These are phyloP conservation scores for Mycena chlorophos DNA, from an alignment of 768 basidiomycete genomes.

Conservation along the genomic window DNA sequence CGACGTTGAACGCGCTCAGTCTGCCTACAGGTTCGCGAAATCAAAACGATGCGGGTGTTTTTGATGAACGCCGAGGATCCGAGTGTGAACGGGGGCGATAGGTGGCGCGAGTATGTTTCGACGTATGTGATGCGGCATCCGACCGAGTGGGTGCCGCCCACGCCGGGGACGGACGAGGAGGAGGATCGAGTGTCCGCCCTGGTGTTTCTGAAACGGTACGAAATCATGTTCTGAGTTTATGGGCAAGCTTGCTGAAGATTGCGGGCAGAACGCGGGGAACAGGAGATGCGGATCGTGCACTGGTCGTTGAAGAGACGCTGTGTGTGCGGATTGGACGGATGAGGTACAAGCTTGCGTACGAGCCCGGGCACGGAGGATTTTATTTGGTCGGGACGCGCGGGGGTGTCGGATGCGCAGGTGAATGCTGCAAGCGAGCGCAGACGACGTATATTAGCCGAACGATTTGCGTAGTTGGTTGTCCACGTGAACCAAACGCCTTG, in stretches of 20 bases:
- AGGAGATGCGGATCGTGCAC: constrained; percentile 42
- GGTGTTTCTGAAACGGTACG: constrained; percentile 64
- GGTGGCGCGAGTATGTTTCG: constrained; percentile 76
- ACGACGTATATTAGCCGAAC: constrained; percentile 13
- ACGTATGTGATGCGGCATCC: constrained; percentile 70
- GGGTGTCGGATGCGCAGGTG: constrained; percentile 12
- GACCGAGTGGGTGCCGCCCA: constrained; percentile 66
- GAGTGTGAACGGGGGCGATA: constrained; percentile 59
- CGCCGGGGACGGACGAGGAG: constrained; percentile 24
- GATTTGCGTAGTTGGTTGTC: neutral
- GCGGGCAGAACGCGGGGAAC: constrained; percentile 38
- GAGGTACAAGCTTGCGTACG: constrained; percentile 71
- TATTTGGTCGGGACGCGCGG: constrained; percentile 40
- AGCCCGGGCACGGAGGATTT: constrained; percentile 63
- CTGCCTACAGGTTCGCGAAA: constrained; percentile 50
- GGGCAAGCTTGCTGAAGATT: constrained; percentile 26
- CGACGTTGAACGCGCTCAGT: constrained; percentile 8
- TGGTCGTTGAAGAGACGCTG: constrained; percentile 38
- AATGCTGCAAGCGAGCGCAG: constrained; percentile 35
- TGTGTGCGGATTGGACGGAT: constrained; percentile 57
- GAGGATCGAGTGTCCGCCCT: constrained; percentile 33
- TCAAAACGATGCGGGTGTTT: constrained; percentile 59
- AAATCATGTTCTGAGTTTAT: constrained; percentile 18
- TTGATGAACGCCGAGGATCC: constrained; percentile 64
- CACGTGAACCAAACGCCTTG: too few relatives aligned